These are phyloP conservation scores for Serendipita sp. DNA, from an alignment of 1,284 basidiomycete genomes.

Conservation along the genomic window DNA sequence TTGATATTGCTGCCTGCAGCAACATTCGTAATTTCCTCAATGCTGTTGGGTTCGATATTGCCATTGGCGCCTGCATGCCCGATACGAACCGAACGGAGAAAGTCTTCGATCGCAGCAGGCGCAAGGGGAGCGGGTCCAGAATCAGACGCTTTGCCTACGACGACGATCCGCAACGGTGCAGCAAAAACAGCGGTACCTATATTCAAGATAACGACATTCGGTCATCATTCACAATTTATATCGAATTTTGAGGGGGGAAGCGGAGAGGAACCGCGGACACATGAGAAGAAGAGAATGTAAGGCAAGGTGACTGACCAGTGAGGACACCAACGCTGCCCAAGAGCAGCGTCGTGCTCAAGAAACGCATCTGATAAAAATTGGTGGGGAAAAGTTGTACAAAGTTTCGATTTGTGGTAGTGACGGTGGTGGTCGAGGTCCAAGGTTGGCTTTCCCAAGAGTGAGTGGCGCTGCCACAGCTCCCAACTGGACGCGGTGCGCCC, in stretches of 20 bases:
- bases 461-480: too few relatives aligned
- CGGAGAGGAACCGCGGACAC: background rate
- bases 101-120: background rate
- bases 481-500: too few relatives aligned
- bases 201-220: background rate
- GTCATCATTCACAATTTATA: background rate
- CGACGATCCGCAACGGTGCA: background rate
- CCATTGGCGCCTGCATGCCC: background rate
- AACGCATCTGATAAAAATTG: background rate
- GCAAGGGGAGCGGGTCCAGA: too few relatives aligned
- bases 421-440: too few relatives aligned
- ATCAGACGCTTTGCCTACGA: background rate
- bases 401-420: too few relatives aligned
- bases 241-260: background rate
- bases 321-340: background rate
- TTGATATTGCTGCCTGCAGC: background rate
- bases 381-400: background rate
- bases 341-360: slow-evolving; percentile 3
- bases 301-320: background rate
- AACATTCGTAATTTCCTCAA: too few relatives aligned
- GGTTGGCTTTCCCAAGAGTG: too few relatives aligned
- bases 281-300: background rate
- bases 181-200: background rate
- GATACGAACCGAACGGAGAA: background rate
- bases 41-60: background rate